Base-by-base conservation (phyloP, 108 stramenopile genomes). In the Schizochytrium sp. region DNA sequence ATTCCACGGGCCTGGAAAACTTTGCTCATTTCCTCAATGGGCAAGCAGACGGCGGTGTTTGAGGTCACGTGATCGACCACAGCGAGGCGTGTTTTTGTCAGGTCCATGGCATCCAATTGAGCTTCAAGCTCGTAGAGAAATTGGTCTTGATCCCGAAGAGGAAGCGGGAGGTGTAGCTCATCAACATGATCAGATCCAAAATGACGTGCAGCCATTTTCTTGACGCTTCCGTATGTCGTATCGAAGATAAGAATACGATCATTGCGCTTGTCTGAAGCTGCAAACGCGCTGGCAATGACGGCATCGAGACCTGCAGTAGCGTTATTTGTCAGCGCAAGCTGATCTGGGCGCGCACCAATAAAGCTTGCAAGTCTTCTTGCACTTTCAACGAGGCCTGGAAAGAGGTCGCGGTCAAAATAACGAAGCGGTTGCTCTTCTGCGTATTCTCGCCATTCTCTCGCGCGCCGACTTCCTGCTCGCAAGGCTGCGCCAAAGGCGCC, bases 401-500 rank as follows among this genome's bases (percentile, higher is more conserved):
- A 87, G 57, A 89, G 89, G 0, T 87, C 23, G 16, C 89, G 14
- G 45, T 89, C 89, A 21, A 89, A 23, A 83, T 23, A 58, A 19
- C 89, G 72, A 23, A 89, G 89, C 58, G 89, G 89, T 59, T 89
- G 89, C 10, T 28, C 29, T 21, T 89, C 76, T 10, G 57, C 23
- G 43, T 19, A 29, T 76, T 87, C 83, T 18, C 89, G 89, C 89
- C 89, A 89, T 19, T 18, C 28, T 10, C 29, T 28, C 41, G 76
- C 72, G 19, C 23, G 43, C 8, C 19, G 14, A 14, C 6, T 6
- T 6, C 47, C 76, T 47, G 21, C 18, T 5, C 57, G 58, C 53
- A 58, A n/a, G 5, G 89, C 41, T 19, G 57, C 89, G 5, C 89
- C 89, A 57, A 89, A 89, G 0, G 89, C 89, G 44, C 89, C 89